Percentiles rank a stretch among this genome's conserved stretches.
phyloP scores from a whole-genome alignment of 164 flowering plant genomes.

The Kalanchoe fedtschenkoi region DNA sequence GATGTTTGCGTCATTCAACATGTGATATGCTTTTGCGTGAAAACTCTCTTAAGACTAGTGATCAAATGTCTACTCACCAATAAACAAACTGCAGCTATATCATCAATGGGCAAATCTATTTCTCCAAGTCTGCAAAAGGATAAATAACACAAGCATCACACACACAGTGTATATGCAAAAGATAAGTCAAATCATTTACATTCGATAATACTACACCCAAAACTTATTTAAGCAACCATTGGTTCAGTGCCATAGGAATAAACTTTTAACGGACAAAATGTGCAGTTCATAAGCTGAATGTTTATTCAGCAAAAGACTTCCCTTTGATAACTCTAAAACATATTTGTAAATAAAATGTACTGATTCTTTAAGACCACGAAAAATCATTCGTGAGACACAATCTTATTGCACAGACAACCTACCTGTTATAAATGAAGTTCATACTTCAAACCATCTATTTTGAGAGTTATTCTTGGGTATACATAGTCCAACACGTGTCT shows the following conservation, averaged over 20 bases:
- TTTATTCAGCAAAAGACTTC: not conserved
- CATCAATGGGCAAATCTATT: conserved; percentile 86
- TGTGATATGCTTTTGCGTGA: not conserved
- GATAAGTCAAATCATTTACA: not conserved
- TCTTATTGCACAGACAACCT: not conserved
- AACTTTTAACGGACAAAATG: not conserved
- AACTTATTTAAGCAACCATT: not conserved
- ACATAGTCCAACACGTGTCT: no score
- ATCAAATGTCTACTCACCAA: conserved; percentile 43
- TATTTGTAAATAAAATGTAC: not conserved
- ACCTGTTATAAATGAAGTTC: no score
- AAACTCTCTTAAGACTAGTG: not conserved
- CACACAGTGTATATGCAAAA: not conserved
- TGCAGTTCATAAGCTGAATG: not conserved
- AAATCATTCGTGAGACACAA: not conserved
- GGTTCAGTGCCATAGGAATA: not conserved
- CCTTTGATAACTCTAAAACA: not conserved
- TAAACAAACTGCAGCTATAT: conserved; percentile 88
- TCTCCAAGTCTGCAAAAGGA: conserved; percentile 61
- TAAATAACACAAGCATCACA: not conserved
- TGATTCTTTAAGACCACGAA: not conserved
- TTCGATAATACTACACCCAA: not conserved
- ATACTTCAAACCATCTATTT: not conserved
- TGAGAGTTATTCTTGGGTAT: no score
- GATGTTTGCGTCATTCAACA: conserved; percentile 2